A percentile compares a stretch with the other conserved stretches of the same genome.
phyloP scores from a whole-genome alignment of 1,139 yeast genomes.

The Scheffersomyces cryptocercus region DNA sequence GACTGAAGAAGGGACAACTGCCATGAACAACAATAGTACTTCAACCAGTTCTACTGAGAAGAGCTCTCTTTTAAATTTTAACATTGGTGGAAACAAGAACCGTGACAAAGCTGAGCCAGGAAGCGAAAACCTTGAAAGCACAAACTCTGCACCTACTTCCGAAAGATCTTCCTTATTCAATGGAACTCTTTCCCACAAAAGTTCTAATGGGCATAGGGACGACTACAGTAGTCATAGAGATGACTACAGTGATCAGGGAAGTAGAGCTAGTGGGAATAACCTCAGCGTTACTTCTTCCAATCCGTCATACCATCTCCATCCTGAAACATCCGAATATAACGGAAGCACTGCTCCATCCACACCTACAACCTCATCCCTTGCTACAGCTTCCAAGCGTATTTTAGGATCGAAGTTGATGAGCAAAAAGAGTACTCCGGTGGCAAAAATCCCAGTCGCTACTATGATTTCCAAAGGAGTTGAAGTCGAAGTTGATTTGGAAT shows the following conservation, averaged over 20 bases:
- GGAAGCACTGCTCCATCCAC: background rate
- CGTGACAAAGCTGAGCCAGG: background rate
- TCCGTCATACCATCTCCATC: background rate
- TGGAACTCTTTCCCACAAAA: background rate
- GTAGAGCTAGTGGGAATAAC: background rate
- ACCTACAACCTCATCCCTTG: slow-evolving; percentile 19
- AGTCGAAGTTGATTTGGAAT: slow-evolving; percentile 43
- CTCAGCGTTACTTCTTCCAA: slow-evolving; percentile 8
- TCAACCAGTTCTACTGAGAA: slow-evolving; percentile 9
- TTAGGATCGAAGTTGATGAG: slow-evolving; percentile 40
- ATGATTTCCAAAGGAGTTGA: slow-evolving; percentile 34
- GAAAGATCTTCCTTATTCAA: background rate
- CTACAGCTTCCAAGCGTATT: slow-evolving; percentile 41
- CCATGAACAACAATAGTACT: slow-evolving; percentile 10
- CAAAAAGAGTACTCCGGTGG: slow-evolving; percentile 18
- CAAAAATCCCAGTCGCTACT: slow-evolving; percentile 22
- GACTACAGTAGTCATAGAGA: background rate
- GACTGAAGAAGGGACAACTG: slow-evolving; percentile 4
- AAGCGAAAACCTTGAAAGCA: background rate
- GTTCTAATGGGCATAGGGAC: background rate
- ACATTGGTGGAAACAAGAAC: background rate
- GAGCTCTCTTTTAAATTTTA: slow-evolving; percentile 12
- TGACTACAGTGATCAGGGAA: background rate
- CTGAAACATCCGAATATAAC: background rate
- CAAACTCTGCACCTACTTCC: background rate